Evolutionary conservation across 345 rosid genomes (phyloP), one percentile per base, ranked within the genome.

Genomic region (Citropsis articulata): DNA sequence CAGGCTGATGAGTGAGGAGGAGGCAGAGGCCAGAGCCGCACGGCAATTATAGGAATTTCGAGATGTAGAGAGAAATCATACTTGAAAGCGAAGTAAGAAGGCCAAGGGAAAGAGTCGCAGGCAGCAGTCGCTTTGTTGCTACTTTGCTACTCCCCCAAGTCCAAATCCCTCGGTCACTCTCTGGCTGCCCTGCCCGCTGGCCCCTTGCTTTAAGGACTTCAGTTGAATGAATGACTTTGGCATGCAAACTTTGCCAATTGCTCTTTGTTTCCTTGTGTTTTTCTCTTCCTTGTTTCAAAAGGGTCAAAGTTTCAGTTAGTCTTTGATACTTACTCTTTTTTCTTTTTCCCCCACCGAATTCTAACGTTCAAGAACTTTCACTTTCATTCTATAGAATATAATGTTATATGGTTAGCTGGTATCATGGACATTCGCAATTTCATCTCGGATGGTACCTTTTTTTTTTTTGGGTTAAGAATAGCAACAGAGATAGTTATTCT

Each of bases 11-110:
- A 74, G 33, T 31, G 33, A 31, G 0, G 33, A 30, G 31, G n/a
- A 28, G 62, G 45, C 28, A 4, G 22, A 31, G 25, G 14, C 63
- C 14, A 1, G 14, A 25, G 56, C 56, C 36, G 36, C 72, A 42
- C 18, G 50, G 50, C 50, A 45, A 45, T 45, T 4, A 45, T 45
- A 45, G 4, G 50, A 45, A 13, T 3, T 12, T 45, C 0, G 4
- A 10, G 45, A 63, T 2, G 24, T 10, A 12, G 2, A 3, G 24
- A 24, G 2, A 73, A 24, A 25, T 31, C 30, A 42, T 5, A 24
- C 33, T 9, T 9, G 31, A 71, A 78, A 69, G 76, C 67, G 59
- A 78, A 71, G 73, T 24, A 64, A 78, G 74, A 61, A 25, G 18
- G 21, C 24, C 59, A 13, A 18, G 6, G 50, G 7, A 63, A n/a